phyloP scores from a whole-genome alignment of 2,329 filamentous ascomycete genomes.

The Fusarium sp. region DNA sequence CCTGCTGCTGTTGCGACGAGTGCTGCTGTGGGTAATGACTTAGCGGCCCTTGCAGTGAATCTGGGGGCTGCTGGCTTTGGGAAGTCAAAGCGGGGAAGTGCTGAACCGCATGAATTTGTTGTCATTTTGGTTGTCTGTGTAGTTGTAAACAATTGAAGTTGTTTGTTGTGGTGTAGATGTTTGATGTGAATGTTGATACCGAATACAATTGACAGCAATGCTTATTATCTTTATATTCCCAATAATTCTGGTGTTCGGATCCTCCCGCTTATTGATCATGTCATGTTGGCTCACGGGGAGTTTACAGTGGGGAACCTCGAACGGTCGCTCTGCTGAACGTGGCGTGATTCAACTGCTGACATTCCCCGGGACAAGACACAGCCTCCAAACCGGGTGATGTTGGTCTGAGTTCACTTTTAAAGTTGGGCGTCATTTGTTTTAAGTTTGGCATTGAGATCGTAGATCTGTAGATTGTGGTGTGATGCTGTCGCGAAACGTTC shows the following conservation, averaged over 20 bases:
- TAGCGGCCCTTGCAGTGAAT: neutral
- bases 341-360: slow-evolving; percentile 1
- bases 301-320: neutral
- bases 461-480: neutral
- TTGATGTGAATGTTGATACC: neutral
- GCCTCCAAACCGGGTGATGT: neutral
- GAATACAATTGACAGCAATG: neutral
- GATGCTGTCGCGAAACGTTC: neutral
- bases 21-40: slow-evolving; percentile 1
- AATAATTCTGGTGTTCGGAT: neutral
- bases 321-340: slow-evolving; percentile 4
- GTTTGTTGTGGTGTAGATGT: neutral
- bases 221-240: neutral
- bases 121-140: neutral
- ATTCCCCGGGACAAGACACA: neutral
- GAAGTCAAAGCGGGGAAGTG: slow-evolving; percentile 1
- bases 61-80: neutral
- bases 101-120: slow-evolving; percentile 7
- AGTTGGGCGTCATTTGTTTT: neutral
- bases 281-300: neutral
- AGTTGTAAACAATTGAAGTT: neutral
- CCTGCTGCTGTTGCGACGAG: slow-evolving; percentile 10
- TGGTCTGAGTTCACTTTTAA: neutral
- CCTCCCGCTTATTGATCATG: neutral
- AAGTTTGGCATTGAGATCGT: neutral